Conservation (phyloP, 23 red algal genomes). For the Gracilaria vermiculophylla region DNA sequence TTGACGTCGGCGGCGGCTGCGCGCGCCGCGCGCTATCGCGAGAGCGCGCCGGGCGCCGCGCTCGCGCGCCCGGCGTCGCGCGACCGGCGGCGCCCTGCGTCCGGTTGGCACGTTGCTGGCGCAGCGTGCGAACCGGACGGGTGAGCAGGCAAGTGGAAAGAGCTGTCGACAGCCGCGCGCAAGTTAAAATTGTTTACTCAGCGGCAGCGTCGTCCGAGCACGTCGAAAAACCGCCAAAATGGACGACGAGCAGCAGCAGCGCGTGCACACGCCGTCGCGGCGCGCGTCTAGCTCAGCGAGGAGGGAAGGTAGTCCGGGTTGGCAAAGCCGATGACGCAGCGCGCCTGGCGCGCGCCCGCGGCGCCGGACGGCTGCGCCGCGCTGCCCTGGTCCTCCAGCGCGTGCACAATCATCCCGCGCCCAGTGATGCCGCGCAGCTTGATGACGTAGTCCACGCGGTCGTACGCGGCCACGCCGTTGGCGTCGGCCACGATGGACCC, state of each 20-base stretch:
- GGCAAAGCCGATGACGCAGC: conserved; percentile 65
- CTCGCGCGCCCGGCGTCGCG: background rate
- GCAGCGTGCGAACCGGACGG: too few relatives aligned
- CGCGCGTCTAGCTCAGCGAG: too few relatives aligned
- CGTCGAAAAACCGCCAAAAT: too few relatives aligned
- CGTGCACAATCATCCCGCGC: conserved; percentile 61
- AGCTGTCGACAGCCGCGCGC: too few relatives aligned
- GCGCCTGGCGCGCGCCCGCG: conserved; percentile 30
- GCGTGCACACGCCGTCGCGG: too few relatives aligned
- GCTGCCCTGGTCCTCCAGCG: conserved; percentile 14
- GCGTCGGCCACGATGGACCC: conserved; percentile 18
- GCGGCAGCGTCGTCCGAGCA: too few relatives aligned
- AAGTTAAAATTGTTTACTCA: too few relatives aligned
- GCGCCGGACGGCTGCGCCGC: conserved; percentile 44
- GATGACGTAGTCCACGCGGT: conserved; percentile 15
- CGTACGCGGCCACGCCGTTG: background rate
- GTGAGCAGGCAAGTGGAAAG: too few relatives aligned
- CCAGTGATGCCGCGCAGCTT: conserved; percentile 19
- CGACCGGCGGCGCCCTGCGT: too few relatives aligned
- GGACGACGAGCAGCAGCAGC: too few relatives aligned
- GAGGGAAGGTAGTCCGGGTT: conserved; percentile 6
- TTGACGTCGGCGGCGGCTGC: too few relatives aligned
- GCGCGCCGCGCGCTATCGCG: background rate
- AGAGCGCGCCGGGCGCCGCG: background rate
- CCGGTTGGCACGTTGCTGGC: too few relatives aligned